Conservation (phyloP, 2,329 filamentous ascomycete species). For the Cordyceps farinosa region DNA sequence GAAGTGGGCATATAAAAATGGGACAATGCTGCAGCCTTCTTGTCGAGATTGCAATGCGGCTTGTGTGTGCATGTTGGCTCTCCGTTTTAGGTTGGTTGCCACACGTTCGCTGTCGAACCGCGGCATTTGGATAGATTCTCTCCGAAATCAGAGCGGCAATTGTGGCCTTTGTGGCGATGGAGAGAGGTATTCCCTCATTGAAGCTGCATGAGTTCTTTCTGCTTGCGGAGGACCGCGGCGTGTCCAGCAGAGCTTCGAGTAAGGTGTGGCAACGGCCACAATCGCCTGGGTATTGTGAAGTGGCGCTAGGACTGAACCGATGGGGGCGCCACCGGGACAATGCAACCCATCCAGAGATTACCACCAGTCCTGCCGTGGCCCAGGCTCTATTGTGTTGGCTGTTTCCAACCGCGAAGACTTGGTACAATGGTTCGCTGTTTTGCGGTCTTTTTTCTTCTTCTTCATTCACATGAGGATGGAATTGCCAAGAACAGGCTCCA, state of each 20-base stretch:
- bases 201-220: background rate
- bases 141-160: background rate
- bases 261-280: background rate
- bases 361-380: background rate
- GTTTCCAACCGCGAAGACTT: background rate
- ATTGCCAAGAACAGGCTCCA: background rate
- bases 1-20: constrained; percentile 5
- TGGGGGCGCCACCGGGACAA: background rate
- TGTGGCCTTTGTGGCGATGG: background rate
- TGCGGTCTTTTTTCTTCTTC: background rate
- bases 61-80: background rate
- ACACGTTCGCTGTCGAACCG: background rate
- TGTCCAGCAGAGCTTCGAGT: background rate
- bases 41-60: background rate
- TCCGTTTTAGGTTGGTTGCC: background rate
- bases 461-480: background rate
- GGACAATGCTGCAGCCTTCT: constrained; percentile 4
- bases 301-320: background rate
- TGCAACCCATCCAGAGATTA: constrained; percentile 4
- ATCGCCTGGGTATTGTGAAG: background rate
- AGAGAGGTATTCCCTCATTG: background rate
- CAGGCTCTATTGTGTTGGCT: background rate
- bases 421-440: background rate
- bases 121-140: background rate
- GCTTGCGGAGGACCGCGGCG: background rate